Evolutionary conservation across 2,329 filamentous ascomycete genomes (phyloP).

Genomic region (Nemania sp.): DNA sequence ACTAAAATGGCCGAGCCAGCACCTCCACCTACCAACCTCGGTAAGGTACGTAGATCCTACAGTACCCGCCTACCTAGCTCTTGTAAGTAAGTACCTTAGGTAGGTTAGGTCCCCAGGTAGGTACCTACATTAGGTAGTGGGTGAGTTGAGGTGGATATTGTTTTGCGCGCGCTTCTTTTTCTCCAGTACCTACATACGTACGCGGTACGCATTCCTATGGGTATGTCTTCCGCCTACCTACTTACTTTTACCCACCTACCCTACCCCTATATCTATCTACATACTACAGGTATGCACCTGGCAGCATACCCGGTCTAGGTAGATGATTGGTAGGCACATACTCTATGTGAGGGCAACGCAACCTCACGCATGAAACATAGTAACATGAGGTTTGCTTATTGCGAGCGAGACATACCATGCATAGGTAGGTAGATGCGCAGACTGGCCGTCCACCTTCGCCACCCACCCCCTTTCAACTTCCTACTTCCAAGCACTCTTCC

Average conservation of each 20-base stretch:
- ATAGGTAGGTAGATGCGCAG: too few species aligned
- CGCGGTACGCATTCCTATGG: too few species aligned
- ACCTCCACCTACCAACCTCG: neutral
- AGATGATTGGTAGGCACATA: neutral
- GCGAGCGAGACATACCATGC: constrained; percentile 29
- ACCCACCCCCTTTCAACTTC: neutral
- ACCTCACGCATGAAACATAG: constrained; percentile 26
- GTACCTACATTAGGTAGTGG: too few species aligned
- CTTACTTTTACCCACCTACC: neutral
- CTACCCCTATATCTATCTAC: constrained; percentile 5
- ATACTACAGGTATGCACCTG: too few species aligned
- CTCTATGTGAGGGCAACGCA: constrained; percentile 6
- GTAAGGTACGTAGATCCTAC: neutral
- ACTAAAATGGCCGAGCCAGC: neutral
- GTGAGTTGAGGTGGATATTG: constrained; percentile 11
- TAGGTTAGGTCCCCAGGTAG: too few species aligned
- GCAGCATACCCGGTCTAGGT: too few species aligned
- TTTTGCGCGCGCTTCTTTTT: constrained; percentile 11
- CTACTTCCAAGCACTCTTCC: too few species aligned
- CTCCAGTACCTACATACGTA: too few species aligned
- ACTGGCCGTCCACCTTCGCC: constrained; percentile 7
- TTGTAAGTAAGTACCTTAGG: too few species aligned
- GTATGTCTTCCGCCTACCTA: constrained; percentile 9
- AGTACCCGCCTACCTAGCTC: neutral
- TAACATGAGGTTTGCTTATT: constrained; percentile 24